phyloP scores from a whole-genome alignment of 352 stramenopile genomes.

The Phytopythium ostracodes region DNA sequence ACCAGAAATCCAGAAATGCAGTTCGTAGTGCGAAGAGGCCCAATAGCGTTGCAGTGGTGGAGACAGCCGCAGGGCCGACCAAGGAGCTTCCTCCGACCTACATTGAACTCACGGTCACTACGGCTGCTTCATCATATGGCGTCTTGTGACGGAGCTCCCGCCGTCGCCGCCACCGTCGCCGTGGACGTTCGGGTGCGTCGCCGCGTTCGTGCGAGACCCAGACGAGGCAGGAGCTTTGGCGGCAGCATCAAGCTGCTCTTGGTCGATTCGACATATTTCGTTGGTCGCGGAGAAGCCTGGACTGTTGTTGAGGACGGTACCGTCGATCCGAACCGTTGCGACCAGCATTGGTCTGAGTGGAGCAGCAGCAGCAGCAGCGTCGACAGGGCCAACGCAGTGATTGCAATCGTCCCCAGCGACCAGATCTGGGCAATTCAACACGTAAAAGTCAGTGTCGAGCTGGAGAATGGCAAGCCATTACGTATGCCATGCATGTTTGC shows the following conservation, averaged over 20 bases:
- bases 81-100: too few species aligned
- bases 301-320: not conserved
- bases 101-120: too few species aligned
- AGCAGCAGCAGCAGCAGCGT: slow-evolving; percentile 44
- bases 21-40: too few species aligned
- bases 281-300: not conserved
- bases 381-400: slow-evolving; percentile 31
- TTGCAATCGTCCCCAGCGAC: slow-evolving; percentile 48
- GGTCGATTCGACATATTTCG: not conserved
- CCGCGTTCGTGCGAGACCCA: not conserved
- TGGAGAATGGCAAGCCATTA: not conserved
- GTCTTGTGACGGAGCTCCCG: not conserved
- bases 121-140: too few species aligned
- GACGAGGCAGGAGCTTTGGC: not conserved
- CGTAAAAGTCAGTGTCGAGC: not conserved
- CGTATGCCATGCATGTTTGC: not conserved
- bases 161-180: not conserved
- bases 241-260: not conserved
- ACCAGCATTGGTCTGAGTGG: slow-evolving; percentile 52
- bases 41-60: too few species aligned
- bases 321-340: slow-evolving; percentile 15
- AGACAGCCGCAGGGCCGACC: too few species aligned
- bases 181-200: not conserved
- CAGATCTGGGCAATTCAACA: slow-evolving; percentile 27
- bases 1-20: too few species aligned